Evolutionary conservation across 179 eudicot species (phyloP), one percentile per base, ranked within the genome.

Genomic region (Spinacia oleracea): DNA sequence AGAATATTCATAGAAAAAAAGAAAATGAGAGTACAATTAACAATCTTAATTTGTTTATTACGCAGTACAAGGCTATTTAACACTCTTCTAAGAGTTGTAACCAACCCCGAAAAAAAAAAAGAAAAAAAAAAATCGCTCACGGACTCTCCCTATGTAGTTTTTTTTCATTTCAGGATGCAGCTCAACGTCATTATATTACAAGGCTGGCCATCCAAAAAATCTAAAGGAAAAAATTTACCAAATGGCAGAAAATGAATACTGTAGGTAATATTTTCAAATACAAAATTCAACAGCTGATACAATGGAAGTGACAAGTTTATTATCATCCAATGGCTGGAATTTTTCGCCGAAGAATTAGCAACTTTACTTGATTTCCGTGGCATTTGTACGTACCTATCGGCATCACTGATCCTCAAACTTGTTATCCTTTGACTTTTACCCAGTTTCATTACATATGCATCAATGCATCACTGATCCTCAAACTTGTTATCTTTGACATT

Each of bases 231-330:
- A 58, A 35, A 1, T 2, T 34, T 27, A 55, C 65, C 58, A 51
- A 63, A 71, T 27, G 58, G 78, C 70, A 45, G 43, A 75, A 75
- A 40, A 60, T 18, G 45, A 74, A 45, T n/a, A 38, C 1, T 38
- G 40, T 38, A 10, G 6, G 34, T 16, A 43, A 55, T 56, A 62
- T 45, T 40, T 23, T 42, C 31, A 35, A 35, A 46, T 18, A 75
- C 65, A 50, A 70, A 50, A 60, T 34, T 55, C 51, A 38, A 76
- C 77, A 76, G 43, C 34, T 31, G 60, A 58, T 76, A 70, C 73
- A 76, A 38, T 11, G 46, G 34, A 76, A 81, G 74, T 71, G 51
- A 75, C 55, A 70, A 62, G 64, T 25, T 56, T 81, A 21, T 45
- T 14, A 50, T 67, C 46, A 70, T 53, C 42, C 42, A 6, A 12